Conservation (phyloP, 805 yeast species). For the Ogataea saltuana region DNA sequence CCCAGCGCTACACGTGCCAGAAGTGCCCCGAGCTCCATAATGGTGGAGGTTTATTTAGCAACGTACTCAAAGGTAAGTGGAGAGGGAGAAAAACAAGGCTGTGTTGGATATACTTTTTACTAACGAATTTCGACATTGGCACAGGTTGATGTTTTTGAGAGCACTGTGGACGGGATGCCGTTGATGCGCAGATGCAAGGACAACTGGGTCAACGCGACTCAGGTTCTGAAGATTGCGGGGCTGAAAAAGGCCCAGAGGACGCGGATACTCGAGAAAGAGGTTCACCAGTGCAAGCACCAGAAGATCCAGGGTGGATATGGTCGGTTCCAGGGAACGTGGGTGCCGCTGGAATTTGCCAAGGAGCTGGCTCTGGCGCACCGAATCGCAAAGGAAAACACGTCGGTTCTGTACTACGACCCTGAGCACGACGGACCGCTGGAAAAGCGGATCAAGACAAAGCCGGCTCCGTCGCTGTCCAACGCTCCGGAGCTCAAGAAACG, state of each 20-base stretch:
- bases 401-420: slow-evolving; percentile 55
- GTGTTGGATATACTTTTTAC: neutral
- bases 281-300: slow-evolving; percentile 64
- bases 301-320: slow-evolving; percentile 88
- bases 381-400: slow-evolving; percentile 50
- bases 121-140: neutral
- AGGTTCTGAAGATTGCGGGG: slow-evolving; percentile 73
- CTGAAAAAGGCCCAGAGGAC: slow-evolving; percentile 80
- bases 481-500: slow-evolving; percentile 28
- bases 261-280: slow-evolving; percentile 72
- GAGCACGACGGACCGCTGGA: slow-evolving; percentile 47
- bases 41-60: slow-evolving; percentile 39
- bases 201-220: slow-evolving; percentile 92
- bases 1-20: too few species aligned
- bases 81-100: neutral
- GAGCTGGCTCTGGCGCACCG: slow-evolving; percentile 54
- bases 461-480: slow-evolving; percentile 1
- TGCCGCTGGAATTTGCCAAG: slow-evolving; percentile 66
- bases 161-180: slow-evolving; percentile 68
- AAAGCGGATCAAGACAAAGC: slow-evolving; percentile 38
- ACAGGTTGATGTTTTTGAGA: slow-evolving; percentile 54
- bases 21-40: too few species aligned
- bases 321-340: slow-evolving; percentile 85
- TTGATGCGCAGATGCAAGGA: slow-evolving; percentile 89
- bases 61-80: slow-evolving; percentile 46